Evolutionary conservation across 192 early-diverging fungal species (phyloP).

Genomic region (Cladochytrium replicatum): DNA sequence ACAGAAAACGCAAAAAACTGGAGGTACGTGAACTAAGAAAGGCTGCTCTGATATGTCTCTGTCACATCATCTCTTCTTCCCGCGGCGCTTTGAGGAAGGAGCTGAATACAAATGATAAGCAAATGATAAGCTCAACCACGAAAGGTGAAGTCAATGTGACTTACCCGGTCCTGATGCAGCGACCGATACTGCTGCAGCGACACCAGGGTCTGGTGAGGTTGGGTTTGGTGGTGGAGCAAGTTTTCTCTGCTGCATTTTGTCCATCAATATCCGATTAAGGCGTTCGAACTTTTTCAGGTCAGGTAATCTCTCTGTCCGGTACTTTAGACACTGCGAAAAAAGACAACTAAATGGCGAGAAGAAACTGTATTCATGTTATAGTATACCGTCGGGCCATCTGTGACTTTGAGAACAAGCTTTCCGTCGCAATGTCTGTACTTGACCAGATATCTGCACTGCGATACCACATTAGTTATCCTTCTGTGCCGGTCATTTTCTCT

Average conservation of each 20-base stretch:
- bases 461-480: neutral
- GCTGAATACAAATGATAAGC: too few relatives aligned
- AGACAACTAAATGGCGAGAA: neutral
- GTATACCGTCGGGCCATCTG: constrained; percentile 55
- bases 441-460: constrained; percentile 59
- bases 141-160: too few relatives aligned
- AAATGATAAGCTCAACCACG: too few relatives aligned
- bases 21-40: too few relatives aligned
- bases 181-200: too few relatives aligned
- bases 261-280: constrained; percentile 55
- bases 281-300: constrained; percentile 66
- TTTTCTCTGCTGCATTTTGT: constrained; percentile 54
- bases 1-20: too few relatives aligned
- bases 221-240: constrained; percentile 1
- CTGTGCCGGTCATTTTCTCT: neutral
- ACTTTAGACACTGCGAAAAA: constrained; percentile 39
- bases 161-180: too few relatives aligned
- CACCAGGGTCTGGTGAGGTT: too few relatives aligned
- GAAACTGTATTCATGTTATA: too few relatives aligned
- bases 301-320: constrained; percentile 53
- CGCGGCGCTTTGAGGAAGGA: too few relatives aligned
- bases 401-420: constrained; percentile 63
- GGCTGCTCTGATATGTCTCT: too few relatives aligned
- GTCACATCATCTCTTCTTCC: too few relatives aligned
- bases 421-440: constrained; percentile 59